Evolutionary conservation across 805 yeast genomes (phyloP).

Genomic region (Barnettozyma sucrosica): DNA sequence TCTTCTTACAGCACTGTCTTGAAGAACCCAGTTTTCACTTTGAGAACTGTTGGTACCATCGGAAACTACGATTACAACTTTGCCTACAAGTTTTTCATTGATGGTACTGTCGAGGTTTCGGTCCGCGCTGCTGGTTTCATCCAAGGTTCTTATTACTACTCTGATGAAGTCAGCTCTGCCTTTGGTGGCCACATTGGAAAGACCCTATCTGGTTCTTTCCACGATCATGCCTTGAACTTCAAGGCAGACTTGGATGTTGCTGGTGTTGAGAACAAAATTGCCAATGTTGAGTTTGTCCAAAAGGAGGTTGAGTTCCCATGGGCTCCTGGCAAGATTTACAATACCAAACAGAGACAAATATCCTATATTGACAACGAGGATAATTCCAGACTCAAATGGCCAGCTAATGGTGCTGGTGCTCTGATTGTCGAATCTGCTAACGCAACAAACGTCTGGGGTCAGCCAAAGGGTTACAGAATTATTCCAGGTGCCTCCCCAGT

Average conservation of each 20-base stretch:
- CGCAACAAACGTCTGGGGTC: slow-evolving; percentile 23
- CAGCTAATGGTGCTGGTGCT: slow-evolving; percentile 22
- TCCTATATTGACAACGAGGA: slow-evolving; percentile 18
- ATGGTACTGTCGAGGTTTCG: slow-evolving; percentile 26
- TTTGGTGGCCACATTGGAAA: slow-evolving; percentile 23
- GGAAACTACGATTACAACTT: slow-evolving; percentile 26
- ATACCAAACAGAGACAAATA: slow-evolving; percentile 17
- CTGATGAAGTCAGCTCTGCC: slow-evolving; percentile 15
- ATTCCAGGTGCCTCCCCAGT: slow-evolving; percentile 20
- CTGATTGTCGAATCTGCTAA: slow-evolving; percentile 24
- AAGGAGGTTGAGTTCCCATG: slow-evolving; percentile 23
- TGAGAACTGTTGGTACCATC: slow-evolving; percentile 23
- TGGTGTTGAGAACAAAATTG: slow-evolving; percentile 22
- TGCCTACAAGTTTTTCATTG: slow-evolving; percentile 21
- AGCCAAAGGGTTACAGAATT: slow-evolving; percentile 26
- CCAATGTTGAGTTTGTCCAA: slow-evolving; percentile 13
- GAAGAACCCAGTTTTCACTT: slow-evolving; percentile 22
- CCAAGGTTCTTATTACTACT: slow-evolving; percentile 26
- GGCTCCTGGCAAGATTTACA: slow-evolving; percentile 20
- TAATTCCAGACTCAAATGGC: slow-evolving; percentile 14
- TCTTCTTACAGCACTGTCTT: slow-evolving; percentile 15
- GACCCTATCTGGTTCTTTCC: slow-evolving; percentile 27
- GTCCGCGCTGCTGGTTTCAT: slow-evolving; percentile 28
- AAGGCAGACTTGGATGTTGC: slow-evolving; percentile 27
- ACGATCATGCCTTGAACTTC: slow-evolving; percentile 25